Evolutionary conservation across 805 yeast species (phyloP), one percentile per base, ranked within the genome.

Genomic region (Cyberlindnera samutprakarnensis): DNA sequence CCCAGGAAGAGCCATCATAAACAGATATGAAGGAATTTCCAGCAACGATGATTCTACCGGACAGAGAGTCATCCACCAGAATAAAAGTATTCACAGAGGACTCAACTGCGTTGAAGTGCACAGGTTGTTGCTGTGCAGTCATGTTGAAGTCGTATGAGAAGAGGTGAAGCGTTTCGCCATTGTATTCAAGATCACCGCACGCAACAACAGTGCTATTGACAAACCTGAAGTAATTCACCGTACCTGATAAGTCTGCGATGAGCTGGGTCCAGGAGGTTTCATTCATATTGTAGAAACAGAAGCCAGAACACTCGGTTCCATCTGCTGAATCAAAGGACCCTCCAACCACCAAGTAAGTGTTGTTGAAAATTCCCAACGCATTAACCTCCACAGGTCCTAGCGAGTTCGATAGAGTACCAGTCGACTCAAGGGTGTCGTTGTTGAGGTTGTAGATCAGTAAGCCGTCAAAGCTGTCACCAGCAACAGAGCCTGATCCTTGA

Each of bases 201-300:
- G 70, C 46, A 20, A 71, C 47, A 7, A 73, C 37, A 9, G 63
- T 56, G 13, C 55, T 44, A 22, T 63, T 54, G 16, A 60, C 44
- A 36, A 81, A 74, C 32, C 66, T 62, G 44, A 83, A 61, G 29
- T 71, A 64, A 16, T 70, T 63, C 18, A 81, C 67, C 2, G 57
- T 56, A 3, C 94, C 94, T 8, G 70, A 37, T 47, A 63, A 46
- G 1, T 48, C 41, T 25, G 47, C 46, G 32, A 57, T 56, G 27
- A 62, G 43, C 5, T 51, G 59, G 7, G 57, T 55, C 83, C 94
- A 79, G 14, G 76, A 58, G 0, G 70, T 59, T 20, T 64, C 61
- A 4, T 56, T 49, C 38, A 75, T 53, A 44, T 78, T 78, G 50
- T 72, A 84, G 22, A 78, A 57, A 52, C 96, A 87, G 23, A 88